Evolutionary conservation across 1,284 basidiomycete species (phyloP).

Genomic region (Papiliotrema terrestris): DNA sequence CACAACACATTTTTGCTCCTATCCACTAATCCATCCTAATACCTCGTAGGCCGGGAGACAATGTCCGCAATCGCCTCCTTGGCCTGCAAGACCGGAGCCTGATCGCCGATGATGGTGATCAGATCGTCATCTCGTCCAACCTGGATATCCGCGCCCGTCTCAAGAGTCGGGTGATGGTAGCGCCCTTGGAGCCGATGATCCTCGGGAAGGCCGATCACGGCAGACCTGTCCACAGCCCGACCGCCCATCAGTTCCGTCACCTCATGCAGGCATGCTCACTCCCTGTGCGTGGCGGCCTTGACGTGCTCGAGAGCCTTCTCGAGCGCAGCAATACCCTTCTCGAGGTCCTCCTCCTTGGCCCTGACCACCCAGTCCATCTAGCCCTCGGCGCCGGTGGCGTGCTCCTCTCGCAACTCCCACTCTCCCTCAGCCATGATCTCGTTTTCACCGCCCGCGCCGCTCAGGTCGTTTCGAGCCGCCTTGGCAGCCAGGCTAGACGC

Average conservation of each 20-base stretch:
- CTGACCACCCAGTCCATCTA: conserved; percentile 68
- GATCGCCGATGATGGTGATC: conserved; percentile 72
- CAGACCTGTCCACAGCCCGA: conserved; percentile 49
- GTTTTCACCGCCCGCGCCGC: conserved; percentile 52
- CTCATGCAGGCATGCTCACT: conserved; percentile 8
- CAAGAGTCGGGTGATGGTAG: conserved; percentile 78
- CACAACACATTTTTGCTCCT: too few species aligned
- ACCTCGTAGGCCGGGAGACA: conserved; percentile 44
- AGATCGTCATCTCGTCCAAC: conserved; percentile 79
- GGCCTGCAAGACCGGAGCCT: conserved; percentile 66
- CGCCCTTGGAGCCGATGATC: conserved; percentile 75
- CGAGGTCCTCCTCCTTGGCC: conserved; percentile 71
- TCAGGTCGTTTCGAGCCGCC: conserved; percentile 76
- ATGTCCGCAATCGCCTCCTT: conserved; percentile 76
- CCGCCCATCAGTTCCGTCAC: conserved; percentile 11
- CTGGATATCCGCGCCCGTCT: conserved; percentile 84
- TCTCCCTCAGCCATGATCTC: conserved; percentile 56
- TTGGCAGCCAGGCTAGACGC: conserved; percentile 37
- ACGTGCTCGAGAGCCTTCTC: conserved; percentile 70
- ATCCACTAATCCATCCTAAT: conserved; percentile 3
- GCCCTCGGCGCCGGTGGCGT: conserved; percentile 70
- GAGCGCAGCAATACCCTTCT: conserved; percentile 64
- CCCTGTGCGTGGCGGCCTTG: conserved; percentile 53
- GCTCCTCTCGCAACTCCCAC: conserved; percentile 72
- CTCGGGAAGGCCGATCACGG: conserved; percentile 57